Evolutionary conservation across 805 yeast species (phyloP), one percentile per base, ranked within the genome.

Genomic region (Candida nitratophila): DNA sequence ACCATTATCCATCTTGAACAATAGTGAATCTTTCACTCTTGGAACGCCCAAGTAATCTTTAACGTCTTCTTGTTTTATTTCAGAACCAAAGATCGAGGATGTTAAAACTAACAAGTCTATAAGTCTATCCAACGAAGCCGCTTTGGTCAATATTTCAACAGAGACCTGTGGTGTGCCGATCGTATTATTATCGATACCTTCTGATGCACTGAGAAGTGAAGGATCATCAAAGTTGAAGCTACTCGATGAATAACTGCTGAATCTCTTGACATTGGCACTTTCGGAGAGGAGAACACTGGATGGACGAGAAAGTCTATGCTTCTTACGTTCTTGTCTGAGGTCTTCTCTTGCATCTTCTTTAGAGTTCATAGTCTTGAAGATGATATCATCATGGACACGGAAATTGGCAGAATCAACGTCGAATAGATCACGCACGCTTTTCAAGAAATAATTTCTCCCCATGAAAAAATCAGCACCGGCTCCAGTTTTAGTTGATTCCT

Each of bases 51-150:
- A 62, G 48, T 65, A 73, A 1, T 56, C 53, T 33, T 69, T 70
- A 39, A 75, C 55, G 50, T 77, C 81, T 10, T 58, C 59, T 20
- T 66, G 62, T 30, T 64, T 64, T 10, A 77, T 70, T 33, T 57
- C 59, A 4, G 65, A 53, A 2, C 69, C 68, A 56, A 78, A 88
- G 44, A 76, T 79, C 52, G 74, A 76, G 34, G 76, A 82, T 19
- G 85, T 91, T 59, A 76, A 70, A 5, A 91, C 88, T 42, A 91
- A 64, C 20, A 90, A 71, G 61, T 91, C 97, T 44, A 89, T 71
- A 52, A 91, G 70, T 52, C 80, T 79, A 37, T 86, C 93, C 45
- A 87, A 63, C 1, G 86, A 73, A 1, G 93, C 93, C 3, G 86
- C 76, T 52, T 80, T 81, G 24, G 65, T 53, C 11, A 59, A 47